These are phyloP conservation scores for Skeletonema potamos DNA, from an alignment of 108 stramenopile species.

Conservation along the genomic window DNA sequence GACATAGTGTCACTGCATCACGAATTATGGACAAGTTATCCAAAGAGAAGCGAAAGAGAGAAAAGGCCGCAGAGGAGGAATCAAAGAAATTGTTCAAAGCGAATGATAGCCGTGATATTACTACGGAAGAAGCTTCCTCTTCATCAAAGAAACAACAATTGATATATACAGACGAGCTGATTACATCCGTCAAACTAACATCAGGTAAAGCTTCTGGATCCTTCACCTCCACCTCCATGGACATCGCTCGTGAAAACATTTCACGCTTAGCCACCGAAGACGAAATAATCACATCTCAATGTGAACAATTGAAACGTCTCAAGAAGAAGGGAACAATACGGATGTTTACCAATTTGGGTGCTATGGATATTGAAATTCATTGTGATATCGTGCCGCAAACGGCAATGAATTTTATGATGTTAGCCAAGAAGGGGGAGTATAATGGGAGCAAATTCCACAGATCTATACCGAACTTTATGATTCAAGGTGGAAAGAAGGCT, in stretches of 20 bases:
- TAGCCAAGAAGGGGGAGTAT: constrained; percentile 85
- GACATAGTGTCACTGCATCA: constrained; percentile 71
- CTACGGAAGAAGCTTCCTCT: constrained; percentile 10
- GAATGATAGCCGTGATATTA: neutral
- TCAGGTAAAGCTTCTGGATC: constrained; percentile 74
- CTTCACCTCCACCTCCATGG: constrained; percentile 72
- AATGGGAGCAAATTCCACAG: constrained; percentile 92
- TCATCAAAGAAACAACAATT: constrained; percentile 35
- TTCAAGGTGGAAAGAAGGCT: constrained; percentile 91
- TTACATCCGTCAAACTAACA: constrained; percentile 60
- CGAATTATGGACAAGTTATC: constrained; percentile 82
- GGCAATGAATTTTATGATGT: constrained; percentile 89
- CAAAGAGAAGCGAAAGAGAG: constrained; percentile 47
- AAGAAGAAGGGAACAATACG: constrained; percentile 92
- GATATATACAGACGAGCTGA: constrained; percentile 65
- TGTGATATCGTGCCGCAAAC: constrained; percentile 91
- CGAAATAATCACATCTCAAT: constrained; percentile 85
- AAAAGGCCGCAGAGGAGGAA: constrained; percentile 36
- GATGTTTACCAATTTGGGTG: constrained; percentile 81
- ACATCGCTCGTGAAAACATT: constrained; percentile 51
- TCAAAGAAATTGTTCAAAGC: constrained; percentile 28
- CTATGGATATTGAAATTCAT: constrained; percentile 90
- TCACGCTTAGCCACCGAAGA: constrained; percentile 81
- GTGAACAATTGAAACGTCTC: constrained; percentile 57
- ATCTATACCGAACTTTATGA: constrained; percentile 88